These are phyloP conservation scores for Phylloporus arenicola DNA, from an alignment of 768 basidiomycete species.

Conservation along the genomic window DNA sequence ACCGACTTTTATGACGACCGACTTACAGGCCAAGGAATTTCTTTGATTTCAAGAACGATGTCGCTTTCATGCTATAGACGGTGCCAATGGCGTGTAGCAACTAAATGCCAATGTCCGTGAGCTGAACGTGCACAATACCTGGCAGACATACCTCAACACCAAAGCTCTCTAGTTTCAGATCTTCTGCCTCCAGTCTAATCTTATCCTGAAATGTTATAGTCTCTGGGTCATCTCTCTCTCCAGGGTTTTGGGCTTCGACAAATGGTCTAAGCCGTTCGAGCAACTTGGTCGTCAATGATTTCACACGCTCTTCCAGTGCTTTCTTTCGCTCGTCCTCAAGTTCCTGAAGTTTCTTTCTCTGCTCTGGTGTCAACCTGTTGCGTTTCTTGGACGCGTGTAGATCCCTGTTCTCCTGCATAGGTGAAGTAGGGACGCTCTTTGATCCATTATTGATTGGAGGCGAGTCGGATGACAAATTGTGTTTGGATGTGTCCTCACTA, in stretches of 20 bases:
- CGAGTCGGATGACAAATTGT: conserved; percentile 10
- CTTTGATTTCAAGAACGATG: conserved; percentile 84
- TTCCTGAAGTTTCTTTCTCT: conserved; percentile 75
- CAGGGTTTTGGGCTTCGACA: conserved; percentile 84
- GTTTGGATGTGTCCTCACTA: conserved; percentile 17
- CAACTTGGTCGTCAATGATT: conserved; percentile 70
- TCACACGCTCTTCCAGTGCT: conserved; percentile 74
- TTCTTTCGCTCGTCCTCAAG: conserved; percentile 78
- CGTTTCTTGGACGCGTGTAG: conserved; percentile 30
- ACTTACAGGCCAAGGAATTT: conserved; percentile 87
- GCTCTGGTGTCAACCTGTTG: conserved; percentile 69
- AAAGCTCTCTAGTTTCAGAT: conserved; percentile 95
- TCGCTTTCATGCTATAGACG: conserved; percentile 90
- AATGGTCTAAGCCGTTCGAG: conserved; percentile 83
- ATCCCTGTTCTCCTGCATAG: conserved; percentile 37
- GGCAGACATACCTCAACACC: conserved; percentile 73
- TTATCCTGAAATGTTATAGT: conserved; percentile 69
- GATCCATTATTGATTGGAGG: conserved; percentile 17
- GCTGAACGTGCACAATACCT: conserved; percentile 1
- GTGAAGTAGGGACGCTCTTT: conserved; percentile 22
- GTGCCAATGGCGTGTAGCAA: conserved; percentile 86
- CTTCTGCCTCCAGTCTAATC: conserved; percentile 83
- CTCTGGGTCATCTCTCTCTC: conserved; percentile 77
- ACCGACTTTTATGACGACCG: too few relatives aligned
- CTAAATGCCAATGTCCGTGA: conserved; percentile 29